Percentiles rank a stretch among this genome's conserved stretches.
These are phyloP conservation scores for Closterium sp. DNA, from an alignment of 139 green algal genomes.

Conservation along the genomic window DNA sequence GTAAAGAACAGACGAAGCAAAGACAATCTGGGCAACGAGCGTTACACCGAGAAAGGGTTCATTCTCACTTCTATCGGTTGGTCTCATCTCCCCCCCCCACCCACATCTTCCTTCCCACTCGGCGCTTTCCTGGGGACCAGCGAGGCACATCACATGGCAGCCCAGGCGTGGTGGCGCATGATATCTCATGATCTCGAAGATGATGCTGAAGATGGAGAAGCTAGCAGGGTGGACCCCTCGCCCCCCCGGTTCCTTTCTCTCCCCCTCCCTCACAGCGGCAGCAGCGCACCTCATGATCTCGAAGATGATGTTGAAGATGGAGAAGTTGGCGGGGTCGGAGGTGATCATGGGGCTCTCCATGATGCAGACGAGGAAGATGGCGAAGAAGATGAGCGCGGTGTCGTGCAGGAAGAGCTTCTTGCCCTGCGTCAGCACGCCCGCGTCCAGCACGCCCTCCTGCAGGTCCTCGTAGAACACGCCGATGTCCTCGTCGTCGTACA, in stretches of 20 bases:
- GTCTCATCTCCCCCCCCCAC: too few species aligned
- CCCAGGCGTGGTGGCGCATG: too few species aligned
- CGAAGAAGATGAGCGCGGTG: conserved; percentile 33
- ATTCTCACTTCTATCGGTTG: too few species aligned
- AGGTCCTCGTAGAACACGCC: conserved; percentile 22
- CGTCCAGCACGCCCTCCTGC: conserved; percentile 13
- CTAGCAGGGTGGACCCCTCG: too few species aligned
- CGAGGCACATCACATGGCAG: too few species aligned
- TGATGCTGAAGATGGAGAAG: too few species aligned
- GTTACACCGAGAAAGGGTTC: background rate
- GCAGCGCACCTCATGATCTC: conserved; percentile 30
- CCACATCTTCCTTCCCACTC: too few species aligned
- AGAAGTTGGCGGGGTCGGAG: conserved; percentile 27
- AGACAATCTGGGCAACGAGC: background rate
- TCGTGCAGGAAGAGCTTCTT: conserved; percentile 20
- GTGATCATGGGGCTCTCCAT: conserved; percentile 21
- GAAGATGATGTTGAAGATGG: conserved; percentile 45
- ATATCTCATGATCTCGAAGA: too few species aligned
- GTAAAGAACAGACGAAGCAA: background rate
- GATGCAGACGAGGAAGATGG: conserved; percentile 45
- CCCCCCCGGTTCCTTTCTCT: background rate
- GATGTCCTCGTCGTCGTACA: conserved; percentile 41
- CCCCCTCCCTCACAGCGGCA: too few species aligned
- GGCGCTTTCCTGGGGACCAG: background rate
- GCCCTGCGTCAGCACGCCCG: conserved; percentile 17